phyloP scores from a whole-genome alignment of 106 monocot genomes.

The Ottelia alismoides region DNA sequence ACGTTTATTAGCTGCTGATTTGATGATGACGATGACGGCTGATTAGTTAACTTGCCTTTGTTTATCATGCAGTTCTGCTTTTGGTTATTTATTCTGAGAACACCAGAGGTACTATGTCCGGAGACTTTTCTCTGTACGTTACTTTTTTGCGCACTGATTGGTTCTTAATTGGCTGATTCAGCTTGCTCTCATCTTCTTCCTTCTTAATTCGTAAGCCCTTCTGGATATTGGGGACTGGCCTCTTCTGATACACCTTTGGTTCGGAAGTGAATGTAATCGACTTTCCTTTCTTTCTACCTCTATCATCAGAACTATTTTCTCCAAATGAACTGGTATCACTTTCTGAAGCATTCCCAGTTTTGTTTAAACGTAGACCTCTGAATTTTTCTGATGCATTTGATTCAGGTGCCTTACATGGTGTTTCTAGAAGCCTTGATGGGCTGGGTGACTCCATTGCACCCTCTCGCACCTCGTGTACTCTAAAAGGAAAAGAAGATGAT shows the following conservation, averaged over 20 bases:
- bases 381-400: slow-evolving; percentile 13
- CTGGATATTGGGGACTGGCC: too few relatives aligned
- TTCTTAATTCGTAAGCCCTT: slow-evolving; percentile 16
- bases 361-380: slow-evolving; percentile 23
- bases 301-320: slow-evolving; percentile 17
- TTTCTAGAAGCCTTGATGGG: slow-evolving; percentile 18
- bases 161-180: slow-evolving; percentile 26
- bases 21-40: slow-evolving; percentile 14
- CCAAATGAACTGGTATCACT: slow-evolving; percentile 16
- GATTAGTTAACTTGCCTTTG: slow-evolving; percentile 26
- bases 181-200: slow-evolving; percentile 18
- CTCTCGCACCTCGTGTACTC: slow-evolving; percentile 24
- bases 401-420: slow-evolving; percentile 14
- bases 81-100: slow-evolving; percentile 53
- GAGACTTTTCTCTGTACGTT: slow-evolving; percentile 24
- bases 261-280: slow-evolving; percentile 54
- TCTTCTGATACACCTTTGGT: slow-evolving; percentile 63
- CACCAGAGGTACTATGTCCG: slow-evolving; percentile 16
- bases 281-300: slow-evolving; percentile 25
- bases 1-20: slow-evolving; percentile 31
- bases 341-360: slow-evolving; percentile 29
- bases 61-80: slow-evolving; percentile 40
- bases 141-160: slow-evolving; percentile 18
- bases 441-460: slow-evolving; percentile 16
- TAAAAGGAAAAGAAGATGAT: slow-evolving; percentile 13